A percentile compares a stretch with the other conserved stretches of the same genome.
phyloP scores from a whole-genome alignment of 2,329 filamentous ascomycete genomes.

The Cladosporium sphaerospermum region DNA sequence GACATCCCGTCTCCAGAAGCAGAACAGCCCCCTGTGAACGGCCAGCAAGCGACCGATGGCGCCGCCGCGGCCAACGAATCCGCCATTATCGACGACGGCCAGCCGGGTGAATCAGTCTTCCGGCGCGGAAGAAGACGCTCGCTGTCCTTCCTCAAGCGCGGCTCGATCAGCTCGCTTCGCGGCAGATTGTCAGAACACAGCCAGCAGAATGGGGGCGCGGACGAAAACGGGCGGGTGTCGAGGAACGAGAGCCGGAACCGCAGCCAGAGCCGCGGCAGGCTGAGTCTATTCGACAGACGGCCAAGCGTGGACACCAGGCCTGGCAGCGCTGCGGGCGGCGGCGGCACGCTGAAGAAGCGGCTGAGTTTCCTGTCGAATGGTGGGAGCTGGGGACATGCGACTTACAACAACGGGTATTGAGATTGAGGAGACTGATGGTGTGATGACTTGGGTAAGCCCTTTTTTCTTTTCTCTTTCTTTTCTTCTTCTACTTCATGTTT shows the following conservation, averaged over 20 bases:
- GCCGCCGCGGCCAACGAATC: conserved; percentile 3
- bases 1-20: conserved; percentile 7
- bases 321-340: conserved; percentile 15
- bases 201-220: conserved; percentile 14
- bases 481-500: background rate
- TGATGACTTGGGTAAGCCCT: background rate
- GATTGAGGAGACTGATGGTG: background rate
- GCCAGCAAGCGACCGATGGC: conserved; percentile 15
- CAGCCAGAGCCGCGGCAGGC: conserved; percentile 3
- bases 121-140: conserved; percentile 18
- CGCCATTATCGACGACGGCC: conserved; percentile 10
- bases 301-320: conserved; percentile 5
- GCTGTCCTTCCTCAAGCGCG: conserved; percentile 28
- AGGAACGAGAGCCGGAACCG: background rate
- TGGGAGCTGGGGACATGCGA: conserved; percentile 51
- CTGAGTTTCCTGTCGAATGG: conserved; percentile 72
- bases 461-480: background rate
- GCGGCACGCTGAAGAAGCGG: conserved; percentile 65
- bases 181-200: conserved; percentile 11
- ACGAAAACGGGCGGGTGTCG: conserved; percentile 7
- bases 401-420: background rate
- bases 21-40: background rate
- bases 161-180: conserved; percentile 19
- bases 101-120: conserved; percentile 3
- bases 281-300: conserved; percentile 9